Evolutionary conservation across 345 rosid species (phyloP), one percentile per base, ranked within the genome.

Genomic region (Streptanthus diversifolius): DNA sequence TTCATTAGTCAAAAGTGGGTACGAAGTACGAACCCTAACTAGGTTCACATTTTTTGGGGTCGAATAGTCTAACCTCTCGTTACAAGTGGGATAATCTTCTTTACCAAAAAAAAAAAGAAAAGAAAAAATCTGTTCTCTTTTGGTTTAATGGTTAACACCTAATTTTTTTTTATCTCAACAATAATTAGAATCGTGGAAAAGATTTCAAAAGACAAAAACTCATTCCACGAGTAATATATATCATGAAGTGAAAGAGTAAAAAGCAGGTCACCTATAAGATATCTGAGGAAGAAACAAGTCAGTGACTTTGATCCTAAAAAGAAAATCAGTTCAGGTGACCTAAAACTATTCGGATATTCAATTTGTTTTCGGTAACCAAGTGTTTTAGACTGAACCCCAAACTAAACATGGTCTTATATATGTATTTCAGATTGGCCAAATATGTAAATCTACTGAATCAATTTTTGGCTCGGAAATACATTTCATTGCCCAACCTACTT

Each of bases 1-100:
- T 56, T 4, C 40, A 66, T 45, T 36, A 66, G 72, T 74, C 60
- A 66, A 57, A 66, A 66, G 72, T 66, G 41, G 60, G 66, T 57
- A 57, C 66, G 72, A 73, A 66, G 66, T 57, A 57, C 66, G 72
- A 73, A 66, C 66, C 59, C 41, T 33, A 55, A 56, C 43, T 12
- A 73, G 53, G 60, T 65, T 73, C 72, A 56, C 32, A 66, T 35
- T 22, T 44, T 43, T 5, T 36, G 8, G 33, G 5, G 47, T 55
- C 17, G 24, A 24, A 22, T 73, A 8, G 48, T 27, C 51, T 33
- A 65, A 43, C 15, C 8, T 73, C 39, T 63, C 47, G 11, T 73
- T 73, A 55, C 71, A 64, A 56, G 66, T 55, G 52, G 59, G 65
- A 73, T 73, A 8, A 33, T 58, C 17, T 36, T 45, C 35, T 14